Conservation (phyloP, 495 filamentous ascomycete genomes). For the Daldinia vernicosa region DNA sequence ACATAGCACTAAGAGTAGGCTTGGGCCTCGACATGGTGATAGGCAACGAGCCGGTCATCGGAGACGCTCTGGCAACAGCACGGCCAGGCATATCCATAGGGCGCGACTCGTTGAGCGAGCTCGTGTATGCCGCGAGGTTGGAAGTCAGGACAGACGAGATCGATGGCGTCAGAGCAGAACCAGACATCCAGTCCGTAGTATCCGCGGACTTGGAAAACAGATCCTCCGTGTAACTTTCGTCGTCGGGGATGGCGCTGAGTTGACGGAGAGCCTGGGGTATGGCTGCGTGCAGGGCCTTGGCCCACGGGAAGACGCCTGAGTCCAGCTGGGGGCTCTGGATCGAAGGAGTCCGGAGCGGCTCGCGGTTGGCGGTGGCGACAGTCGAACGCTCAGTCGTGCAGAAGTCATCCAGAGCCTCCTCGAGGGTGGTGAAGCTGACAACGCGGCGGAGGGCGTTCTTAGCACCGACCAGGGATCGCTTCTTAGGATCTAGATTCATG, state of each 20-base stretch:
- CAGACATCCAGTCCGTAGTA: slow-evolving; percentile 76
- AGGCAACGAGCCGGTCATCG: slow-evolving; percentile 80
- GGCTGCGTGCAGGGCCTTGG: slow-evolving; percentile 84
- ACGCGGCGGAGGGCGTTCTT: slow-evolving; percentile 79
- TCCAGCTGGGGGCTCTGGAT: slow-evolving; percentile 87
- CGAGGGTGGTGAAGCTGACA: slow-evolving; percentile 87
- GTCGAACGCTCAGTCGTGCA: slow-evolving; percentile 78
- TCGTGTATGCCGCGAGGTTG: slow-evolving; percentile 74
- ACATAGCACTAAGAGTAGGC: slow-evolving; percentile 64
- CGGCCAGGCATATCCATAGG: slow-evolving; percentile 52
- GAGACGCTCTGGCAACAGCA: slow-evolving; percentile 44
- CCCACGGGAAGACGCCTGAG: slow-evolving; percentile 90
- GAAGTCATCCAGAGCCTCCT: slow-evolving; percentile 93
- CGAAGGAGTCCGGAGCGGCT: slow-evolving; percentile 94
- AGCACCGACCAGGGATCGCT: slow-evolving; percentile 80
- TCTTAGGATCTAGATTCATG: slow-evolving; percentile 87
- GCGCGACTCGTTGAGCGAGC: slow-evolving; percentile 59
- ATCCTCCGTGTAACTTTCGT: slow-evolving; percentile 81
- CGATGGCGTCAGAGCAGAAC: slow-evolving; percentile 73
- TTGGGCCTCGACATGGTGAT: slow-evolving; percentile 70
- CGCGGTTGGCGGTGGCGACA: slow-evolving; percentile 85
- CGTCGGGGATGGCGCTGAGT: slow-evolving; percentile 84
- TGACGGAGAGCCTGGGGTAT: slow-evolving; percentile 79
- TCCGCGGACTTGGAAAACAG: slow-evolving; percentile 84
- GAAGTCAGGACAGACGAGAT: slow-evolving; percentile 82